Percentiles rank a stretch among this genome's conserved stretches.
phyloP scores from a whole-genome alignment of 1,139 yeast species.

The Sugiyamaella castrensis region DNA sequence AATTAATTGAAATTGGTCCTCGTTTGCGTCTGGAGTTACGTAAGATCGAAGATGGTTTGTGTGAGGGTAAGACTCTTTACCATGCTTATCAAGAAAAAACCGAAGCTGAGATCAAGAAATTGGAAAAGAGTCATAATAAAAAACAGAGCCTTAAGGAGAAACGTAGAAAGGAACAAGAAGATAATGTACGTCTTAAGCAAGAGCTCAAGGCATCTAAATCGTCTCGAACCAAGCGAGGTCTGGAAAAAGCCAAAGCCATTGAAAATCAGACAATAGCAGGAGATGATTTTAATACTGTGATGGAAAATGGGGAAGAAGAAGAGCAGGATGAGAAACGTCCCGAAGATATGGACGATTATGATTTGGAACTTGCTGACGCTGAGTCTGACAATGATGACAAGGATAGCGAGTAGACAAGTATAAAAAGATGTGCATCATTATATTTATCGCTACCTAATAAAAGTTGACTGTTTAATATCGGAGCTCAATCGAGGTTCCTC shows the following conservation, averaged over 20 bases:
- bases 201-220: slow-evolving; percentile 71
- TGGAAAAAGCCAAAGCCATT: slow-evolving; percentile 42
- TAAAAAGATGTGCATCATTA: too few relatives aligned
- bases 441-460: too few relatives aligned
- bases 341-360: slow-evolving; percentile 27
- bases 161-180: slow-evolving; percentile 76
- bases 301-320: slow-evolving; percentile 29
- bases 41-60: slow-evolving; percentile 90
- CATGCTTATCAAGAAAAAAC: slow-evolving; percentile 70
- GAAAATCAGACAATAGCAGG: slow-evolving; percentile 15
- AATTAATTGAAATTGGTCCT: slow-evolving; percentile 92
- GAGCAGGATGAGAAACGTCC: slow-evolving; percentile 42
- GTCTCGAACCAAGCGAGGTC: slow-evolving; percentile 54
- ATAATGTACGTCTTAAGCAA: slow-evolving; percentile 71
- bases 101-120: slow-evolving; percentile 52
- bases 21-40: slow-evolving; percentile 70
- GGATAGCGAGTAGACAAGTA: slow-evolving; percentile 3
- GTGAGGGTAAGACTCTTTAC: slow-evolving; percentile 81
- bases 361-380: slow-evolving; percentile 20
- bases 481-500: too few relatives aligned
- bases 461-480: too few relatives aligned
- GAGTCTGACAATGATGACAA: slow-evolving; percentile 16
- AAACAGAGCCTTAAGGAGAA: slow-evolving; percentile 61
- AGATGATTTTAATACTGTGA: slow-evolving; percentile 25
- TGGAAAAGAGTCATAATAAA: slow-evolving; percentile 67